These are phyloP conservation scores for Colletotrichum liaoningense DNA, from an alignment of 2,329 filamentous ascomycete species.

Conservation along the genomic window DNA sequence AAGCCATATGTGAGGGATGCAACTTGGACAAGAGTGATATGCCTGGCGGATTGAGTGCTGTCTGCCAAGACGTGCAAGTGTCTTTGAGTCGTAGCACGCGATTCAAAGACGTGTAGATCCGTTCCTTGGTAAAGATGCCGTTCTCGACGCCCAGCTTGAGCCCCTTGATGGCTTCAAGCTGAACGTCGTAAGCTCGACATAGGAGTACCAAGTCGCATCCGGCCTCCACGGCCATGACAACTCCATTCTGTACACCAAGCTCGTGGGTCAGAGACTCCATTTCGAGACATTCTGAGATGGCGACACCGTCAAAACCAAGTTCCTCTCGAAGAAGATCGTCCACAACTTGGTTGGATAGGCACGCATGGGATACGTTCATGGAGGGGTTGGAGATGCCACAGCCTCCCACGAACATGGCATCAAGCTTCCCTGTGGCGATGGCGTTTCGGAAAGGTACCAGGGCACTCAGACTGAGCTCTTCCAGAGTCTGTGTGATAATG, in stretches of 20 bases:
- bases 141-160: conserved; percentile 91
- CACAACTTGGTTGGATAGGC: conserved; percentile 91
- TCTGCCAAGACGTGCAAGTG: conserved; percentile 89
- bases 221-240: conserved; percentile 96
- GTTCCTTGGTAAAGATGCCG: conserved; percentile 83
- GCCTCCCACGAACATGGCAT: conserved; percentile 96
- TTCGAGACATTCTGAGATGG: conserved; percentile 94
- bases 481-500: conserved; percentile 93
- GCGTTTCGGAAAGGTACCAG: conserved; percentile 93
- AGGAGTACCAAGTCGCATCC: conserved; percentile 93
- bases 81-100: conserved; percentile 85
- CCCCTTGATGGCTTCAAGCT: conserved; percentile 91
- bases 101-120: conserved; percentile 83
- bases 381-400: conserved; percentile 92
- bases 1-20: conserved; percentile 82
- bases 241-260: conserved; percentile 95
- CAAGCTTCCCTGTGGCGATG: conserved; percentile 82
- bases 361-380: conserved; percentile 96
- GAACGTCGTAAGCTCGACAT: conserved; percentile 87
- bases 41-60: conserved; percentile 88
- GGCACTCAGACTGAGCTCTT: conserved; percentile 91
- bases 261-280: conserved; percentile 97
- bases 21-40: conserved; percentile 81
- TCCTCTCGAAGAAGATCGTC: conserved; percentile 90
- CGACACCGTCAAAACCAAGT: conserved; percentile 89